Percentiles rank a stretch among this genome's conserved stretches.
Conservation (phyloP, 2,329 filamentous ascomycete species). For the Clarireedia hainanense region DNA sequence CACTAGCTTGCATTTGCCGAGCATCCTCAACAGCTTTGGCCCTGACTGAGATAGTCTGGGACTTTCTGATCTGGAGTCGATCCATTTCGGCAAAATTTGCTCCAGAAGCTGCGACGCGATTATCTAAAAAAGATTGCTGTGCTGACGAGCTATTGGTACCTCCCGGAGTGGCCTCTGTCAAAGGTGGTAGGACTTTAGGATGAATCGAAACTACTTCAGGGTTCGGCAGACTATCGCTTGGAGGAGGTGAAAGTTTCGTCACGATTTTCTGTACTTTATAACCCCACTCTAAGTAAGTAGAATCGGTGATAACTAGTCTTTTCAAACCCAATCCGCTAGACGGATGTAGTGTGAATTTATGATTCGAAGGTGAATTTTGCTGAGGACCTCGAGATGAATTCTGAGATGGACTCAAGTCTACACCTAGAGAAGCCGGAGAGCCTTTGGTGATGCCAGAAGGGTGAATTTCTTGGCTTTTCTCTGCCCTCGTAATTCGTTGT, state of each 20-base stretch:
- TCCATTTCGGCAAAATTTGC: constrained; percentile 10
- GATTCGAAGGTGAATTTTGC: not conserved
- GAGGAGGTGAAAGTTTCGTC: too few relatives aligned
- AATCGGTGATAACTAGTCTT: too few relatives aligned
- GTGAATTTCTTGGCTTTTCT: not conserved
- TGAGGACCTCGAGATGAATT: not conserved
- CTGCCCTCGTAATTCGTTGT: not conserved
- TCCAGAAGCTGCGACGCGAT: constrained; percentile 5
- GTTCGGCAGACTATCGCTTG: too few relatives aligned
- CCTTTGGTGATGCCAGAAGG: not conserved
- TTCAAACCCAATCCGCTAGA: too few relatives aligned
- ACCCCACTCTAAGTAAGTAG: too few relatives aligned
- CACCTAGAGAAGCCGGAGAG: not conserved
- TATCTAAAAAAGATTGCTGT: constrained; percentile 2
- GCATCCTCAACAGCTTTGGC: constrained; percentile 51
- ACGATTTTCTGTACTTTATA: too few relatives aligned
- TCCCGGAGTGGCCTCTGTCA: too few relatives aligned
- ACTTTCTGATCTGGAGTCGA: constrained; percentile 10
- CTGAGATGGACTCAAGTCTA: not conserved
- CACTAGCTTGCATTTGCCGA: constrained; percentile 57
- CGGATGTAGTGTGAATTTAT: not conserved
- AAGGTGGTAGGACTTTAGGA: too few relatives aligned
- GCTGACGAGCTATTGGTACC: not conserved
- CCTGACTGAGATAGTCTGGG: constrained; percentile 16
- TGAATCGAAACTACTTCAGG: too few relatives aligned